Conservation (phyloP, 306 rosid species). For the Lupinus albus region DNA sequence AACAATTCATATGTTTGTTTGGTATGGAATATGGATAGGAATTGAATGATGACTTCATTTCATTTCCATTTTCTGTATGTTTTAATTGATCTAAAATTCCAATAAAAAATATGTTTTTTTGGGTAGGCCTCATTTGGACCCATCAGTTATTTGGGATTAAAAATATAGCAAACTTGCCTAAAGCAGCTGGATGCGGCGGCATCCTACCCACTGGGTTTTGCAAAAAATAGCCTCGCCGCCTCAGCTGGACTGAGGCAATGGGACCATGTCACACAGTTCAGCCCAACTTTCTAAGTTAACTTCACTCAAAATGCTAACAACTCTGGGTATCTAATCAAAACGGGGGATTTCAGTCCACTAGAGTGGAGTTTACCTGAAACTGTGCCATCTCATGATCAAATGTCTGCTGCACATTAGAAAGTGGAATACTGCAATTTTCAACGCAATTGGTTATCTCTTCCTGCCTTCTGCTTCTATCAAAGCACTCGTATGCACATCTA, state of each 20-base stretch:
- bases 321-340: too few relatives aligned
- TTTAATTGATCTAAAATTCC: too few relatives aligned
- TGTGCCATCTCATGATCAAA: slow-evolving; percentile 86
- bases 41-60: background rate
- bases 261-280: too few relatives aligned
- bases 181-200: too few relatives aligned
- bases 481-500: slow-evolving; percentile 89
- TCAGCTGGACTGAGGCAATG: too few relatives aligned
- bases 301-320: too few relatives aligned
- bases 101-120: background rate
- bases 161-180: background rate
- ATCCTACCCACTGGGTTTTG: too few relatives aligned
- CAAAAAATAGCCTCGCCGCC: too few relatives aligned
- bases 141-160: too few relatives aligned
- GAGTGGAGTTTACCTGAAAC: slow-evolving; percentile 68
- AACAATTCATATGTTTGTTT: background rate
- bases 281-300: too few relatives aligned
- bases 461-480: slow-evolving; percentile 78
- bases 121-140: background rate
- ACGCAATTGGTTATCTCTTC: slow-evolving; percentile 77
- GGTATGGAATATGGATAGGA: background rate
- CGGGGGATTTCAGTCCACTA: background rate
- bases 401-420: slow-evolving; percentile 72
- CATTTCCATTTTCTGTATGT: background rate
- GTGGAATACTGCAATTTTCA: slow-evolving; percentile 78